Percentiles rank a stretch among this genome's conserved stretches.
These are phyloP conservation scores for Taiozyma sp. DNA, from an alignment of 1,139 yeast genomes.

Conservation along the genomic window DNA sequence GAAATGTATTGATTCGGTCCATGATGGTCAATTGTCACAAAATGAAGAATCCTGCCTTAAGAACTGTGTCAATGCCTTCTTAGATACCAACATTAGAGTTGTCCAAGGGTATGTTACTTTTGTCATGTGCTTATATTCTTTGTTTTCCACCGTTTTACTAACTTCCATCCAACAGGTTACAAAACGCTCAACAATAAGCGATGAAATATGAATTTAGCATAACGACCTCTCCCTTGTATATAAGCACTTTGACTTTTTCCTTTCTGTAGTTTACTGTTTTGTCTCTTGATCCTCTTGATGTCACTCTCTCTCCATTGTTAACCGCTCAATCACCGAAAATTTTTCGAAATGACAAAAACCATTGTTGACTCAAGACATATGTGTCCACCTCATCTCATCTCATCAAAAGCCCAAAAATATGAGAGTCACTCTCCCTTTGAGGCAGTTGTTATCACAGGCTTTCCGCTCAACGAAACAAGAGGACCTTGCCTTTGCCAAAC, in stretches of 20 bases:
- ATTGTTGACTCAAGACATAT: no score
- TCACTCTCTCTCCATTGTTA: not conserved
- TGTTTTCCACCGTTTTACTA: not conserved
- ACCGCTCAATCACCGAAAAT: not conserved
- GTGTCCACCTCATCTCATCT: no score
- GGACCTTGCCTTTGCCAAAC: slow-evolving; percentile 3
- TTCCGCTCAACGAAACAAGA: slow-evolving; percentile 5
- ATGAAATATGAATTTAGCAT: no score
- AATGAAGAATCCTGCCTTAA: slow-evolving; percentile 68
- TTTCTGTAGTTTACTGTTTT: no score
- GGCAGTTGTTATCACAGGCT: not conserved
- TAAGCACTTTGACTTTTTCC: not conserved
- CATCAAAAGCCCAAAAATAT: not conserved
- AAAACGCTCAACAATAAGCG: slow-evolving; percentile 16
- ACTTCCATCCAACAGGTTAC: slow-evolving; percentile 11
- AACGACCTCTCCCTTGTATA: not conserved
- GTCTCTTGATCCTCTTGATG: not conserved
- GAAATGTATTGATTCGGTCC: slow-evolving; percentile 64
- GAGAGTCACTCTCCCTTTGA: slow-evolving; percentile 2
- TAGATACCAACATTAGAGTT: slow-evolving; percentile 83
- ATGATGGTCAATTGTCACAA: slow-evolving; percentile 44
- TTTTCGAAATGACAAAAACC: not conserved
- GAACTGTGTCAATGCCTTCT: slow-evolving; percentile 79
- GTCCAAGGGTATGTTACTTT: slow-evolving; percentile 48
- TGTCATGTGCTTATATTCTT: no score